phyloP scores from a whole-genome alignment of 1,284 basidiomycete species.

The Ceraceosorus bombacis region DNA sequence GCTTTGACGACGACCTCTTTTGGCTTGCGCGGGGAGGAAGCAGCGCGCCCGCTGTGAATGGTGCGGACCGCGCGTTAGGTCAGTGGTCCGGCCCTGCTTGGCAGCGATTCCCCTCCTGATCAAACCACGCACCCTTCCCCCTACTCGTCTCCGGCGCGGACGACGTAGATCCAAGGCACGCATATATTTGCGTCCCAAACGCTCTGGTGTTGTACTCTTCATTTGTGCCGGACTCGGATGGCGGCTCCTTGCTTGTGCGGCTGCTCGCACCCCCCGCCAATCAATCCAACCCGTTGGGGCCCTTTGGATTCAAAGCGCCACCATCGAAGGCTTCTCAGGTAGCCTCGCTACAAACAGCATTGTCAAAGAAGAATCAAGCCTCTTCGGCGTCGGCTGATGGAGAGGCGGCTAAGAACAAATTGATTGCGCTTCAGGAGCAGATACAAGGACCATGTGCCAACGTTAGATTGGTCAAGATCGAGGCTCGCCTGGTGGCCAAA shows the following conservation, averaged over 20 bases:
- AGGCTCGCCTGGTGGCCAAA: slow-evolving; percentile 19
- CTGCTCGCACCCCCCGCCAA: slow-evolving; percentile 26
- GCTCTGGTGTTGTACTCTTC: slow-evolving; percentile 31
- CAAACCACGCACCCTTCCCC: slow-evolving; percentile 3
- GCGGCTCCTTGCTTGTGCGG: slow-evolving; percentile 36
- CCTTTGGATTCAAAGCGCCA: slow-evolving; percentile 7
- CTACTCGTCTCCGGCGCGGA: too few relatives aligned
- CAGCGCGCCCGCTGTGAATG: too few relatives aligned
- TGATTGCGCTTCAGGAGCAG: slow-evolving; percentile 15
- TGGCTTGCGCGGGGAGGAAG: slow-evolving; percentile 20
- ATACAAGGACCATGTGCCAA: slow-evolving; percentile 33
- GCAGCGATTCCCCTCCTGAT: too few relatives aligned
- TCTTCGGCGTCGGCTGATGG: background rate
- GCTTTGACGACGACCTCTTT: slow-evolving; percentile 32
- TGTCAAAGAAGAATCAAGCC: background rate
- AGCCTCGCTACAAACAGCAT: background rate
- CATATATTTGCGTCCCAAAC: slow-evolving; percentile 27
- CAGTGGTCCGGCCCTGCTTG: too few relatives aligned
- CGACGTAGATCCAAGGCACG: slow-evolving; percentile 10
- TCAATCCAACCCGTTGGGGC: slow-evolving; percentile 8
- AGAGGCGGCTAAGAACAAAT: background rate
- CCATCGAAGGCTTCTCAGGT: slow-evolving; percentile 16
- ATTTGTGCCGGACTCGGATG: slow-evolving; percentile 39
- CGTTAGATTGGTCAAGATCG: slow-evolving; percentile 36
- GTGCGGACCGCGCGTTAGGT: too few relatives aligned